These are phyloP conservation scores for Lavandula angustifolia DNA, from an alignment of 257 asterid species.

Conservation along the genomic window DNA sequence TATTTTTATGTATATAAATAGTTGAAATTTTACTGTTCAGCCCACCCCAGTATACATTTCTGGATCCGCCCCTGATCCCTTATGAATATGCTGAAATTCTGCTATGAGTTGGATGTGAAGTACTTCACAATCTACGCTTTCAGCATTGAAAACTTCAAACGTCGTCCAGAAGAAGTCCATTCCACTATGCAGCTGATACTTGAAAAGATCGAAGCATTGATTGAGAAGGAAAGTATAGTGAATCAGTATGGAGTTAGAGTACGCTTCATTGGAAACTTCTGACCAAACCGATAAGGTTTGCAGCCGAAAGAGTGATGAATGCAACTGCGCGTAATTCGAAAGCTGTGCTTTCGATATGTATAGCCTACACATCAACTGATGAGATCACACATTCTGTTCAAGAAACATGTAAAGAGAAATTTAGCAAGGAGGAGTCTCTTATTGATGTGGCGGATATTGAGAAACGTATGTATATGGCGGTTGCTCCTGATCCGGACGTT, in stretches of 20 bases:
- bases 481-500: slow-evolving; percentile 70
- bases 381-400: slow-evolving; percentile 68
- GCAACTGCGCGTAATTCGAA: slow-evolving; percentile 62
- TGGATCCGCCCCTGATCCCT: too few species aligned
- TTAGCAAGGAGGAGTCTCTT: slow-evolving; percentile 23
- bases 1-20: too few species aligned
- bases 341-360: slow-evolving; percentile 59
- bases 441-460: slow-evolving; percentile 52
- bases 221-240: slow-evolving; percentile 57
- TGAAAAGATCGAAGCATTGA: slow-evolving; percentile 66
- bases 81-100: slow-evolving; percentile 59
- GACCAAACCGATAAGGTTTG: slow-evolving; percentile 50
- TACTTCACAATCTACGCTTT: slow-evolving; percentile 71
- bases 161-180: slow-evolving; percentile 78
- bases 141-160: slow-evolving; percentile 78
- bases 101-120: slow-evolving; percentile 64
- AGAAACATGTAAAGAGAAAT: slow-evolving; percentile 48
- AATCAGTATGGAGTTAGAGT: slow-evolving; percentile 67
- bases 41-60: too few species aligned
- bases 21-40: too few species aligned
- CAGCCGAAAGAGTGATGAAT: slow-evolving; percentile 73
- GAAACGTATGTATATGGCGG: slow-evolving; percentile 63
- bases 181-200: slow-evolving; percentile 69
- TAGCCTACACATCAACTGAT: slow-evolving; percentile 85
- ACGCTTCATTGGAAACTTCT: slow-evolving; percentile 65